Conservation (phyloP, 495 filamentous ascomycete genomes). For the Elaphomyces granulatus region DNA sequence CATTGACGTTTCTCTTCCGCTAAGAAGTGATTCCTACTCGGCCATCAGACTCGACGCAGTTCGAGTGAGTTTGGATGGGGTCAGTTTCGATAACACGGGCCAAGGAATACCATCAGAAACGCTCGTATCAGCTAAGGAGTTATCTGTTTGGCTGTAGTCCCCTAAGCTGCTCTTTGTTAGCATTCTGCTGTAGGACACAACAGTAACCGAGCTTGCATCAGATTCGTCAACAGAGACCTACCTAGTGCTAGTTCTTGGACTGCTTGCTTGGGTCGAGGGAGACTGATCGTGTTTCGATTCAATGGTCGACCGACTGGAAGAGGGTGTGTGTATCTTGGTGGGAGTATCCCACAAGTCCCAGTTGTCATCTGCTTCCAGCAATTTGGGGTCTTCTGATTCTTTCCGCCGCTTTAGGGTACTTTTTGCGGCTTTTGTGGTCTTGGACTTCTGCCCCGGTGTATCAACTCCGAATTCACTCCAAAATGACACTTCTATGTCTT, state of each 20-base stretch:
- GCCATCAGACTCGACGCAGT: conserved; percentile 62
- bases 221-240: too few relatives aligned
- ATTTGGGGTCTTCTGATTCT: conserved; percentile 22
- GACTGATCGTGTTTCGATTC: conserved; percentile 33
- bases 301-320: conserved; percentile 32
- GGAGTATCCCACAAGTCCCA: conserved; percentile 62
- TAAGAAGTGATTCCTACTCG: conserved; percentile 80
- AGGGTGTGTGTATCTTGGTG: conserved; percentile 30
- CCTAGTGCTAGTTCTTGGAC: conserved; percentile 39
- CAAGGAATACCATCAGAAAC: conserved; percentile 49
- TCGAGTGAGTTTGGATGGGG: conserved; percentile 50
- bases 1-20: too few relatives aligned
- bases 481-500: conserved; percentile 33
- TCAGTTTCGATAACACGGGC: conserved; percentile 47
- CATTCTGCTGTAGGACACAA: too few relatives aligned
- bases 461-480: conserved; percentile 42
- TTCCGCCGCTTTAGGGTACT: conserved; percentile 21
- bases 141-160: conserved; percentile 23
- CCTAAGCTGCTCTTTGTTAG: conserved; percentile 20
- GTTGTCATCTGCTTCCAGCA: conserved; percentile 46
- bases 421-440: conserved; percentile 18
- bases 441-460: conserved; percentile 33
- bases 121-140: conserved; percentile 21
- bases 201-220: too few relatives aligned
- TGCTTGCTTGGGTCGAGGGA: conserved; percentile 32